A percentile compares a stretch with the other conserved stretches of the same genome.
phyloP scores from a whole-genome alignment of 805 yeast species.

The Kurtzmaniella cleridarum region DNA sequence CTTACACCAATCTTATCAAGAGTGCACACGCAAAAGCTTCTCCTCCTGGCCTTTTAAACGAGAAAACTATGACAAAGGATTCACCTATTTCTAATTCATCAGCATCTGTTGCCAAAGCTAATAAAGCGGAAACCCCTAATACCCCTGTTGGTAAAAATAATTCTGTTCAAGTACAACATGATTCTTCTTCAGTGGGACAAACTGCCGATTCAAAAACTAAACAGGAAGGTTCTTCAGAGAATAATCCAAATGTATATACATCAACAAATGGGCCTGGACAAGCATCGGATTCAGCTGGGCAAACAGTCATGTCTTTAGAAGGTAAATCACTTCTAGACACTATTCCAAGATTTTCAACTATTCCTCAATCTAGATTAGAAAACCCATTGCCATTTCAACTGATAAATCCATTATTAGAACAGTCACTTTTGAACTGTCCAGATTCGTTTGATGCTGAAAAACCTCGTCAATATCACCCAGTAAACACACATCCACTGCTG shows the following conservation, averaged over 20 bases:
- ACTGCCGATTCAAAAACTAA: conserved; percentile 1
- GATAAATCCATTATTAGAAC: conserved; percentile 59
- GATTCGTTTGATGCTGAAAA: conserved; percentile 88
- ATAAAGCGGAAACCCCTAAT: conserved; percentile 23
- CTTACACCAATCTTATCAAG: conserved; percentile 3
- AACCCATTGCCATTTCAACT: conserved; percentile 51
- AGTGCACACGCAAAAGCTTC: not conserved
- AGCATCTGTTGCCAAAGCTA: conserved; percentile 17
- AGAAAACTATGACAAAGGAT: not conserved
- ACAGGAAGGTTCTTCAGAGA: conserved; percentile 1
- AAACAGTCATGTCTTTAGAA: conserved; percentile 14
- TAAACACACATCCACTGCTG: conserved; percentile 83
- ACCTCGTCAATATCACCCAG: conserved; percentile 73
- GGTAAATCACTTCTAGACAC: conserved; percentile 17
- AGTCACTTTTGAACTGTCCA: conserved; percentile 83
- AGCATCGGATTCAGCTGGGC: conserved; percentile 8
- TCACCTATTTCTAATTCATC: conserved; percentile 6
- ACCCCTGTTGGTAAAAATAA: conserved; percentile 13
- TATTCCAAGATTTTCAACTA: conserved; percentile 17
- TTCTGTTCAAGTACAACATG: conserved; percentile 11
- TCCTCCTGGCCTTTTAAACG: no score
- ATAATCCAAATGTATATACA: not conserved
- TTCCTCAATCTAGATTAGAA: conserved; percentile 38
- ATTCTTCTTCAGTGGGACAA: conserved; percentile 8
- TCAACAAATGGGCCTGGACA: conserved; percentile 4